Evolutionary conservation across 495 filamentous ascomycete genomes (phyloP).

Genomic region (Tuber aestivum): DNA sequence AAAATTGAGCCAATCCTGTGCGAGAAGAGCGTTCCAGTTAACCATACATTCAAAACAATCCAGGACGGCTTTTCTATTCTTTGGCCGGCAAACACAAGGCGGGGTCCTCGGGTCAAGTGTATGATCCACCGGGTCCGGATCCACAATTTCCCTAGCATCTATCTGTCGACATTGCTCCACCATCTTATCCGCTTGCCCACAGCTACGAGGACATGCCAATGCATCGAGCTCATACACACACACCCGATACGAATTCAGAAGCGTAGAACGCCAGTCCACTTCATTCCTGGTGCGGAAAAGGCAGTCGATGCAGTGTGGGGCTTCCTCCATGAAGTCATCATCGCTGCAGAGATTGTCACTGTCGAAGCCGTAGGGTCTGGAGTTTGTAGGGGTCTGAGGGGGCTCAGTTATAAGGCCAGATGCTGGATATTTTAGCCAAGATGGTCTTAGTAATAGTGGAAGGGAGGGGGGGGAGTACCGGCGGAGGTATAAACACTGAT

Average conservation of each 20-base stretch:
- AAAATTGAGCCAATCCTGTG: not conserved
- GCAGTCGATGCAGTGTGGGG: conserved; percentile 26
- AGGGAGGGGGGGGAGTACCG: not conserved
- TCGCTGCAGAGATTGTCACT: conserved; percentile 10
- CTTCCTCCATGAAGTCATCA: conserved; percentile 14
- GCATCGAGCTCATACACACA: conserved; percentile 11
- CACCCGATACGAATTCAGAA: not conserved
- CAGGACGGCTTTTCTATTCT: conserved; percentile 1
- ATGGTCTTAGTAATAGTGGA: not conserved
- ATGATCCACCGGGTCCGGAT: conserved; percentile 7
- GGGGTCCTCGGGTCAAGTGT: not conserved
- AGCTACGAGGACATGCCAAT: conserved; percentile 4
- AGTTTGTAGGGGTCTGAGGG: not conserved
- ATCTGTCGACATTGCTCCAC: conserved; percentile 4
- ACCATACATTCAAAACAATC: not conserved
- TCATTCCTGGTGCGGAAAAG: conserved; percentile 19
- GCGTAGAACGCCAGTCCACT: conserved; percentile 3
- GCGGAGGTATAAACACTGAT: not conserved
- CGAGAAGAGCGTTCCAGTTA: not conserved
- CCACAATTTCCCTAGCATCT: conserved; percentile 2
- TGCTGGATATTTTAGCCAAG: not conserved
- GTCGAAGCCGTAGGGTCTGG: conserved; percentile 17
- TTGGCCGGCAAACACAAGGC: not conserved
- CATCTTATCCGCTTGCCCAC: not conserved
- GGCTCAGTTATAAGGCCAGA: not conserved